Percentiles rank a stretch among this genome's conserved stretches.
These are phyloP conservation scores for Posidonia oceanica DNA, from an alignment of 116 monocot species.

Conservation along the genomic window DNA sequence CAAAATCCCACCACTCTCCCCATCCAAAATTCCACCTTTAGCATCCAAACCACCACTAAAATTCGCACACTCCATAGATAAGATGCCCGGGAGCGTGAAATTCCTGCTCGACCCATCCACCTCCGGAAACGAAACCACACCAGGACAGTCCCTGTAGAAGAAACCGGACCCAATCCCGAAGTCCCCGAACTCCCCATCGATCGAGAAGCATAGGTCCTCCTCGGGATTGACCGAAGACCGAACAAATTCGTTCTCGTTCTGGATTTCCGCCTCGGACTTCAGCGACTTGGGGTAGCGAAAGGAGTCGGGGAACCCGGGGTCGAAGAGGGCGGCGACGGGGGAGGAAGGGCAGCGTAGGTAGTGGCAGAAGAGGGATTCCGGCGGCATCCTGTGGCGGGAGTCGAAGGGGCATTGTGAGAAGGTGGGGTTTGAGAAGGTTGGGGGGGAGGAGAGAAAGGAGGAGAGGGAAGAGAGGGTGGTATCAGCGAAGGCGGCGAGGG, in stretches of 20 bases:
- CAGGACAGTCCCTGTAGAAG: slow-evolving; percentile 74
- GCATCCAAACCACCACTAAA: slow-evolving; percentile 4
- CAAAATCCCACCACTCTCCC: slow-evolving; percentile 8
- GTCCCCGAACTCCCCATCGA: slow-evolving; percentile 27
- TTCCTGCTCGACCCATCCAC: slow-evolving; percentile 19
- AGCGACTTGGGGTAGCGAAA: slow-evolving; percentile 33
- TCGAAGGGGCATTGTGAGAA: slow-evolving; percentile 50
- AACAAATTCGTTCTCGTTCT: slow-evolving; percentile 15
- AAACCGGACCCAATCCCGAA: slow-evolving; percentile 20
- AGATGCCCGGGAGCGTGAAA: slow-evolving; percentile 51
- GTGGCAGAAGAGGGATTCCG: slow-evolving; percentile 73
- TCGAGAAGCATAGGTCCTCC: slow-evolving; percentile 57
- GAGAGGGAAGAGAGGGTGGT: slow-evolving; percentile 35
- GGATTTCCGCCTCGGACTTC: slow-evolving; percentile 20
- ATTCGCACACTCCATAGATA: slow-evolving; percentile 54
- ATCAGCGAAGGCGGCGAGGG: slow-evolving; percentile 18
- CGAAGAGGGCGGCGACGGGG: neutral
- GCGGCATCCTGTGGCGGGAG: slow-evolving; percentile 44
- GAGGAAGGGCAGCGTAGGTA: slow-evolving; percentile 25
- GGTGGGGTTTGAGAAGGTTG: neutral
- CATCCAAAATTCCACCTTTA: neutral
- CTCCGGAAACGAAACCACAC: slow-evolving; percentile 54
- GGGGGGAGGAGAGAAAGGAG: slow-evolving; percentile 7
- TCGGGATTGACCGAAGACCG: slow-evolving; percentile 15
- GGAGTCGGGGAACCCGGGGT: slow-evolving; percentile 13